Conservation (phyloP, 2,329 filamentous ascomycete genomes). For the Triangularia setosa region DNA sequence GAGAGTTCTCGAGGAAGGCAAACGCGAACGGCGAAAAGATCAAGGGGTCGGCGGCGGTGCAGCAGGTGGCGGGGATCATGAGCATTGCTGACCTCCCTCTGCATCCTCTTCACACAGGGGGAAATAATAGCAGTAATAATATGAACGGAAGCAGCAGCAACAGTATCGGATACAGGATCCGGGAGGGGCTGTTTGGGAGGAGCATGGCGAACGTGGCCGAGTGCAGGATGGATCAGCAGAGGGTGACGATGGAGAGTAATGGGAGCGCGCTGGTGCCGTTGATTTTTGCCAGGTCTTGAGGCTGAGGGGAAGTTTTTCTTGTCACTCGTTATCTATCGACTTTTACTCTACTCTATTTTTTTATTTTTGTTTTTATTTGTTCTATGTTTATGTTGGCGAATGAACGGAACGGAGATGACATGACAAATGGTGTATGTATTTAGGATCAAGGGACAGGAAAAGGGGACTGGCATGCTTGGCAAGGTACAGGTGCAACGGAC, state of each 20-base stretch:
- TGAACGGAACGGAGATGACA: background rate
- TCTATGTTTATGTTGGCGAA: background rate
- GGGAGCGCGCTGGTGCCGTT: slow-evolving; percentile 53
- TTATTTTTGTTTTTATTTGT: background rate
- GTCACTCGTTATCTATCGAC: background rate
- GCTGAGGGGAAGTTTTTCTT: background rate
- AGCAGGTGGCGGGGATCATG: background rate
- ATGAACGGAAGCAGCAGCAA: background rate
- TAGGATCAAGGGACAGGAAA: background rate
- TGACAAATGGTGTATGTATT: background rate
- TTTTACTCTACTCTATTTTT: too few species aligned
- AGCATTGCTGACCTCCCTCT: background rate
- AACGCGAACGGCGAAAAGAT: background rate
- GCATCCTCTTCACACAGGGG: background rate
- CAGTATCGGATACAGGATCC: slow-evolving; percentile 34
- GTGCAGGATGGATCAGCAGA: background rate
- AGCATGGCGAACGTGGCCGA: slow-evolving; percentile 28
- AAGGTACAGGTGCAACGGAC: background rate
- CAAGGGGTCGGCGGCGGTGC: slow-evolving; percentile 1
- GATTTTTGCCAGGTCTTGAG: slow-evolving; percentile 51
- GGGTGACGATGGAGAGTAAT: background rate
- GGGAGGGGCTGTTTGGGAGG: slow-evolving; percentile 42
- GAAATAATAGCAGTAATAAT: background rate
- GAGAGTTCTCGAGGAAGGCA: slow-evolving; percentile 40
- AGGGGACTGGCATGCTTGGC: background rate